Conservation (phyloP, 176 grass and related monocot genomes). For the Otatea glauca region DNA sequence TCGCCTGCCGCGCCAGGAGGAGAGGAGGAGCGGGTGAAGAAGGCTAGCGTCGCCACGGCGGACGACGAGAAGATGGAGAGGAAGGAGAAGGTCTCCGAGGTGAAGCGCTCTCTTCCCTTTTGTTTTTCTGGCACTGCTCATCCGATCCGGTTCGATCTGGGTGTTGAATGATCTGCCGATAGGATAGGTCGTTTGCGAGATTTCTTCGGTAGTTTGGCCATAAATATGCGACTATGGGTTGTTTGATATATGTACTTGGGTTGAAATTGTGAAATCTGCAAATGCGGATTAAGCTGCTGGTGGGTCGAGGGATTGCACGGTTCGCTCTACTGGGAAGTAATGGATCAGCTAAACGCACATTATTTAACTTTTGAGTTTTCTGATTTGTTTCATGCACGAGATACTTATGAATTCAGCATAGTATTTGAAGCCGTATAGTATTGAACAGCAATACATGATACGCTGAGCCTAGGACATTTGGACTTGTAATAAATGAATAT, state of each 20-base stretch:
- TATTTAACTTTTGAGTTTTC: not conserved
- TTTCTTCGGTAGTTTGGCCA: not conserved
- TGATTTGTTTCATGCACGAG: not conserved
- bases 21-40: conserved; percentile 15
- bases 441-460: not conserved
- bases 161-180: not conserved
- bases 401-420: not conserved
- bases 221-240: not conserved
- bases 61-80: conserved; percentile 56
- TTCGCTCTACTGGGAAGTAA: not conserved
- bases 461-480: not conserved
- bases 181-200: not conserved
- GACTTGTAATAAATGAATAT: not conserved
- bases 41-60: conserved; percentile 45
- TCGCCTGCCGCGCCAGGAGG: too few relatives aligned
- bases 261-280: not conserved
- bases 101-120: conserved; percentile 10
- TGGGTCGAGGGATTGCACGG: not conserved
- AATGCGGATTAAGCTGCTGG: too few relatives aligned
- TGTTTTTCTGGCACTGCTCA: not conserved
- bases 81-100: conserved; percentile 62
- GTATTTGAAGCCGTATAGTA: conserved; percentile 11
- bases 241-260: not conserved
- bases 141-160: not conserved
- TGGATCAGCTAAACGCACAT: not conserved